phyloP scores from a whole-genome alignment of 495 filamentous ascomycete genomes.

The Neurospora hispaniola region DNA sequence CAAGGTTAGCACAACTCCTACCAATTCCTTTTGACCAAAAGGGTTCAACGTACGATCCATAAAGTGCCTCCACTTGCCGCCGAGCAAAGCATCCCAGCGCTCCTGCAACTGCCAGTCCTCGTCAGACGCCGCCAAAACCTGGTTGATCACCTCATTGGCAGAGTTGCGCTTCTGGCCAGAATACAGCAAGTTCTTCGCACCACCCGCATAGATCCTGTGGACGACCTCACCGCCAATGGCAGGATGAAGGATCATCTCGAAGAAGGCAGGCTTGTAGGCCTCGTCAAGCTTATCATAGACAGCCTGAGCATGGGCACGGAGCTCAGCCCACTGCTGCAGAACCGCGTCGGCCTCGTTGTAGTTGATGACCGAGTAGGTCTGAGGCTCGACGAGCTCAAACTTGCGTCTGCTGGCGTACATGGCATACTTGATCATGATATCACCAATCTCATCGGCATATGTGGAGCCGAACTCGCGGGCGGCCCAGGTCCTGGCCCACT shows the following conservation, averaged over 20 bases:
- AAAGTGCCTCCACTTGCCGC: constrained; percentile 67
- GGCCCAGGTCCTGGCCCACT: constrained; percentile 48
- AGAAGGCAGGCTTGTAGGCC: constrained; percentile 47
- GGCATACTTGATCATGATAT: constrained; percentile 50
- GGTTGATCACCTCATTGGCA: constrained; percentile 50
- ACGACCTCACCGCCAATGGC: constrained; percentile 51
- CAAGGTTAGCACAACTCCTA: neutral
- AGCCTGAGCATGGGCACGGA: constrained; percentile 41
- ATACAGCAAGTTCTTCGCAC: constrained; percentile 52
- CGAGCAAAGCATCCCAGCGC: constrained; percentile 50
- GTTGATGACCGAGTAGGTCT: constrained; percentile 54
- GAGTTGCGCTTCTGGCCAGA: constrained; percentile 53
- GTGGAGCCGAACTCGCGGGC: constrained; percentile 47
- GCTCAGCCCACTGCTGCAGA: constrained; percentile 50
- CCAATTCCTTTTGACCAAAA: too few species aligned
- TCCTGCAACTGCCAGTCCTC: constrained; percentile 51
- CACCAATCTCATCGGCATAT: constrained; percentile 38
- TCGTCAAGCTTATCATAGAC: constrained; percentile 44
- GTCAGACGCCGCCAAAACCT: constrained; percentile 48
- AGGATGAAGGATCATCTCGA: constrained; percentile 61
- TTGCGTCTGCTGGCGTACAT: constrained; percentile 54
- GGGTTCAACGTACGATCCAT: constrained; percentile 42
- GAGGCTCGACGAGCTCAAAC: constrained; percentile 56
- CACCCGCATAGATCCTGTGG: constrained; percentile 49
- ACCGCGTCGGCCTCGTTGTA: constrained; percentile 61